Conservation (phyloP, 805 yeast species). For the Ogataea zsoltii region DNA sequence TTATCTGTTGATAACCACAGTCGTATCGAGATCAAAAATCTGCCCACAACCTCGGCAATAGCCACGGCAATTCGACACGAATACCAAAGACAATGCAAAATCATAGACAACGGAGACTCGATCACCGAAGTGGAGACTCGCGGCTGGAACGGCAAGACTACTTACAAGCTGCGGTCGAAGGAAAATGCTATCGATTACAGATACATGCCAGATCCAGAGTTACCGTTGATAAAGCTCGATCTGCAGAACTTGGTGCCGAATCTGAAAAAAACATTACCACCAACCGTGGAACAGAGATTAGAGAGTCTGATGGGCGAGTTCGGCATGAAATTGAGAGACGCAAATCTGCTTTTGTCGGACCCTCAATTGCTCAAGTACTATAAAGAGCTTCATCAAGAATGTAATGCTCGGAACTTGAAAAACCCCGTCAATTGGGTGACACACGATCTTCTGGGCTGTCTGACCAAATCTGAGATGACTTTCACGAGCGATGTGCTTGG, state of each 20-base stretch:
- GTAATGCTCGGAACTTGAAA: slow-evolving; percentile 40
- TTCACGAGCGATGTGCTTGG: slow-evolving; percentile 38
- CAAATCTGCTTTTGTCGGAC: slow-evolving; percentile 61
- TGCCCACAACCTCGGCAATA: slow-evolving; percentile 82
- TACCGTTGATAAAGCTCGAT: slow-evolving; percentile 58
- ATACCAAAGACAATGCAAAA: slow-evolving; percentile 63
- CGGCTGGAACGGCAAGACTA: slow-evolving; percentile 84
- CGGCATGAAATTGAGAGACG: slow-evolving; percentile 67
- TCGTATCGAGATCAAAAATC: slow-evolving; percentile 86
- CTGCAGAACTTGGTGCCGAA: slow-evolving; percentile 44
- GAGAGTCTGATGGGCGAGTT: slow-evolving; percentile 53
- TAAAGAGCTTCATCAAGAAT: slow-evolving; percentile 38
- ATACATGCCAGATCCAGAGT: slow-evolving; percentile 92
- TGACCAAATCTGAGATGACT: slow-evolving; percentile 49
- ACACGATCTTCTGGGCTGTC: slow-evolving; percentile 74
- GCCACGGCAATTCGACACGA: slow-evolving; percentile 73
- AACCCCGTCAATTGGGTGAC: slow-evolving; percentile 71
- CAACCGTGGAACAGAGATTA: slow-evolving; percentile 61
- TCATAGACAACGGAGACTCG: slow-evolving; percentile 39
- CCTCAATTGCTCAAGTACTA: slow-evolving; percentile 54
- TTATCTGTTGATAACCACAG: slow-evolving; percentile 72
- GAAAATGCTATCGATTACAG: slow-evolving; percentile 86
- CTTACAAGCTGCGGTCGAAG: slow-evolving; percentile 69
- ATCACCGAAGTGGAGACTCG: slow-evolving; percentile 61
- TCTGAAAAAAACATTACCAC: slow-evolving; percentile 44